Percentiles rank a stretch among this genome's conserved stretches.
phyloP scores from a whole-genome alignment of 2,329 filamentous ascomycete genomes.

The Beauveria asiatica region DNA sequence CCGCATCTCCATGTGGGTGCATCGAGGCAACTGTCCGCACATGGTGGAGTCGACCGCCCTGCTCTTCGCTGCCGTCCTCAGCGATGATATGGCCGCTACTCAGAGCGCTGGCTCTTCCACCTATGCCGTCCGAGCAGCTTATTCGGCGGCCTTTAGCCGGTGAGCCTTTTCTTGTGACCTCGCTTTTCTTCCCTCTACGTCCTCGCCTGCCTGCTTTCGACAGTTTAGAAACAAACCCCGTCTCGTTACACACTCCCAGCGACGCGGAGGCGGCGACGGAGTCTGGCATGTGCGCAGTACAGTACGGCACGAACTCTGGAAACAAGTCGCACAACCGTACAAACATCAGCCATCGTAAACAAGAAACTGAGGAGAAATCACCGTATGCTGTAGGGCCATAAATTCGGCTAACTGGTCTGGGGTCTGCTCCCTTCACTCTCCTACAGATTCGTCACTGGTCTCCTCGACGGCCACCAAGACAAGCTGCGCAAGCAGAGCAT shows the following conservation, averaged over 20 bases:
- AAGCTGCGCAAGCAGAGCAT: constrained; percentile 61
- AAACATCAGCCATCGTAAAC: background rate
- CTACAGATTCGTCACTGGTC: constrained; percentile 66
- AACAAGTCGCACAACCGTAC: background rate
- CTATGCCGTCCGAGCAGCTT: constrained; percentile 59
- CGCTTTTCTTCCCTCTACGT: background rate
- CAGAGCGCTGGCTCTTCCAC: constrained; percentile 33
- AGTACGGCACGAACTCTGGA: background rate
- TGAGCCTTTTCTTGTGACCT: constrained; percentile 29
- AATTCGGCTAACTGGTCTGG: constrained; percentile 6
- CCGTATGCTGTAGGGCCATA: background rate
- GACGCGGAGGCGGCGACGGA: background rate
- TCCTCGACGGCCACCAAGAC: constrained; percentile 65
- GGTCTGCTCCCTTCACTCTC: background rate
- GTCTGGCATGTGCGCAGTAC: background rate
- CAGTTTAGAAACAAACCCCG: background rate
- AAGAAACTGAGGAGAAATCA: background rate
- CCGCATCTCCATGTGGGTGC: constrained; percentile 59
- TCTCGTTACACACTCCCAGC: background rate
- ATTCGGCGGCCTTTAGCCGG: constrained; percentile 68
- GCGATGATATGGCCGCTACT: constrained; percentile 41
- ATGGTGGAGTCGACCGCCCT: constrained; percentile 72
- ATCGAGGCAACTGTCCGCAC: constrained; percentile 67
- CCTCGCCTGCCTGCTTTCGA: background rate
- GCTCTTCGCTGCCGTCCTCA: constrained; percentile 59